Base-by-base conservation (phyloP, 2,329 filamentous ascomycete genomes). In the Xylaria sp. region DNA sequence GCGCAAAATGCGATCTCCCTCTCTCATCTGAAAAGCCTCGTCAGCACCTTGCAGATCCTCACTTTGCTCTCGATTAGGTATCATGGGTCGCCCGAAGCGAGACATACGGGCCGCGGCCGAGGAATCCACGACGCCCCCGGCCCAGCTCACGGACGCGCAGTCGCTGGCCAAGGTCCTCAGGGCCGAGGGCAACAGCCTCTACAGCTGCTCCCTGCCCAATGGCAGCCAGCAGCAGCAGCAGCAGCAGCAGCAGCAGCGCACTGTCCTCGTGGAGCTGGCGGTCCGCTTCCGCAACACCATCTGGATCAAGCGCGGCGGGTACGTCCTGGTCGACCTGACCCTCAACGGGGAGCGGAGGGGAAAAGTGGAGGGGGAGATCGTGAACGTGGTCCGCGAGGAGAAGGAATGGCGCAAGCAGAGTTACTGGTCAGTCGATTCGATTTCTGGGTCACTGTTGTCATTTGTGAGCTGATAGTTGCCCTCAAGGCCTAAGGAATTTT, bases 371-470 rank as follows among this genome's bases (percentile, higher is more conserved):
- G 94, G 93, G 13, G 91, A 96, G 72, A 97, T 99, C 65, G 81
- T 96, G 63, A 97, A 97, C 68, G 85, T 97, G 34, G 92, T 97
- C 37, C 81, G 91, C 37, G 91, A 97, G 67, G 92, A 97, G 76
- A 95, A 91, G 74, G 80, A 81, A 40, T 99, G 94, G 94, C 85
- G 92, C 67, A 96, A 96, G 75, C 86, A 89, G 76, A 66, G 78
- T 8, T 99, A 93, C 71, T 97, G 94, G 94, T 93, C 67, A 49
- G 77, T 71, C 37, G 13, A 11, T 18, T 3, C 18, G 38, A 16
- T 39, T n/a, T n/a, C n/a, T n/a, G n/a, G n/a, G 2, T 47, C 37
- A n/a, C 21, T 47, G 39, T 42, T 39, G 54, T 50, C 29, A 57
- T 48, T 6, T 22, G 21, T 43, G 18, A 58, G 26, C 63, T 69